A percentile compares a stretch with the other conserved stretches of the same genome.
These are phyloP conservation scores for Aspergillaceae sp. DNA, from an alignment of 2,329 filamentous ascomycete species.

Conservation along the genomic window DNA sequence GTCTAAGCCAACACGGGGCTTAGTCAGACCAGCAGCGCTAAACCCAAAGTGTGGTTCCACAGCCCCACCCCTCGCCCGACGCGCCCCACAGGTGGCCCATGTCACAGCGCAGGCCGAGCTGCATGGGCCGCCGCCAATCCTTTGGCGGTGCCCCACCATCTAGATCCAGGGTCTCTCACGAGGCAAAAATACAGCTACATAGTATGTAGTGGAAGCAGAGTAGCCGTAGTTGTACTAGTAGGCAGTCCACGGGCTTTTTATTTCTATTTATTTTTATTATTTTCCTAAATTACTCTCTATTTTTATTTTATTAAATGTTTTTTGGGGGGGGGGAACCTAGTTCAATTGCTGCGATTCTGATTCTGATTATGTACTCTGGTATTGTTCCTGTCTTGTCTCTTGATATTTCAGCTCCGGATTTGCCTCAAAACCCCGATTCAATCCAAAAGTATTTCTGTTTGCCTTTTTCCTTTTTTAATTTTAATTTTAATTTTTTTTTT, in stretches of 20 bases:
- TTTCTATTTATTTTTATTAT: constrained; percentile 4
- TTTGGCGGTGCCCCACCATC: constrained; percentile 25
- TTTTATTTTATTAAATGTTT: constrained; percentile 5
- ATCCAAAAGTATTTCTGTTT: too few species aligned
- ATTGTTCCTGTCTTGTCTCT: constrained; percentile 7
- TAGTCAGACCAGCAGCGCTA: not conserved
- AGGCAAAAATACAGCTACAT: constrained; percentile 35
- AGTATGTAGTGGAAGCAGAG: constrained; percentile 33
- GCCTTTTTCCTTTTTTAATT: not conserved
- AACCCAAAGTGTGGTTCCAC: not conserved
- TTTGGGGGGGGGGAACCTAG: not conserved
- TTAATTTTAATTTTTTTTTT: not conserved
- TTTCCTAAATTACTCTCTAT: constrained; percentile 4
- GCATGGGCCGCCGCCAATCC: constrained; percentile 30
- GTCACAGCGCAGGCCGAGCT: constrained; percentile 17
- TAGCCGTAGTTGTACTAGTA: constrained; percentile 8
- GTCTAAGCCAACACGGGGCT: too few species aligned
- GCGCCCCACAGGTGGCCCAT: constrained; percentile 17
- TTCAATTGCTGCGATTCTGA: constrained; percentile 13
- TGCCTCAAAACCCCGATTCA: constrained; percentile 4
- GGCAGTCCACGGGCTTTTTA: too few species aligned
- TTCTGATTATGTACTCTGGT: constrained; percentile 10
- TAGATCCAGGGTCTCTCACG: constrained; percentile 35
- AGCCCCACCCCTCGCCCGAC: constrained; percentile 2
- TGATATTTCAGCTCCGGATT: constrained; percentile 3